Conservation (phyloP, 1,284 basidiomycete species). For the Cronartium quercuum region DNA sequence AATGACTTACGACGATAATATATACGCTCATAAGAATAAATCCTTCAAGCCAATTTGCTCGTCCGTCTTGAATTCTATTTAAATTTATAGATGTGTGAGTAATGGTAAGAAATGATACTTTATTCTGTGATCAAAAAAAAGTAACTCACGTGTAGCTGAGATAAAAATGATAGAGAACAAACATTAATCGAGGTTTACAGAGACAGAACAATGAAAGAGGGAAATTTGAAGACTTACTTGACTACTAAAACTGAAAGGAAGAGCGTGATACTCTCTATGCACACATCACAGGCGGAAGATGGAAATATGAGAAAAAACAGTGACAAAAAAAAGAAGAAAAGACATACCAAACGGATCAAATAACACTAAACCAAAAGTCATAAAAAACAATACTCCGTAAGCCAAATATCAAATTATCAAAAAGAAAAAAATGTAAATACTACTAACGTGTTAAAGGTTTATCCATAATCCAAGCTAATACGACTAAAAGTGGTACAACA, state of each 20-base stretch:
- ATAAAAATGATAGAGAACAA: not conserved
- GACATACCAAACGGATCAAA: constrained; percentile 35
- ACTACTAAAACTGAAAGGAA: constrained; percentile 31
- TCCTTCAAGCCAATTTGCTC: constrained; percentile 35
- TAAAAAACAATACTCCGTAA: not conserved
- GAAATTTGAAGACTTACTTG: constrained; percentile 13
- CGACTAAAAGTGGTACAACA: constrained; percentile 24
- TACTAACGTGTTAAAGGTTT: constrained; percentile 30
- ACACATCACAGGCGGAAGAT: too few species aligned
- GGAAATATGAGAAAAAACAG: not conserved
- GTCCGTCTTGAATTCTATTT: constrained; percentile 28
- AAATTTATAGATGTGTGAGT: too few species aligned
- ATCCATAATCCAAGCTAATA: constrained; percentile 28
- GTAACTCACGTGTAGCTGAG: constrained; percentile 31
- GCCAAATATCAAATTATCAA: not conserved
- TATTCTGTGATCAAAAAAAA: not conserved
- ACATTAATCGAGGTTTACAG: not conserved
- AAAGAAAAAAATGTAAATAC: not conserved
- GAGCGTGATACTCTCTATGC: constrained; percentile 18
- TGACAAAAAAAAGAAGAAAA: not conserved
- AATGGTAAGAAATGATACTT: too few species aligned
- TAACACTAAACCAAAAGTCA: constrained; percentile 3
- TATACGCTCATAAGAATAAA: constrained; percentile 34
- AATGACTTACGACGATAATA: constrained; percentile 27
- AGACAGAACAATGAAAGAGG: not conserved